Conservation (phyloP, 306 rosid species). For the Psophocarpus tetragonolobus region DNA sequence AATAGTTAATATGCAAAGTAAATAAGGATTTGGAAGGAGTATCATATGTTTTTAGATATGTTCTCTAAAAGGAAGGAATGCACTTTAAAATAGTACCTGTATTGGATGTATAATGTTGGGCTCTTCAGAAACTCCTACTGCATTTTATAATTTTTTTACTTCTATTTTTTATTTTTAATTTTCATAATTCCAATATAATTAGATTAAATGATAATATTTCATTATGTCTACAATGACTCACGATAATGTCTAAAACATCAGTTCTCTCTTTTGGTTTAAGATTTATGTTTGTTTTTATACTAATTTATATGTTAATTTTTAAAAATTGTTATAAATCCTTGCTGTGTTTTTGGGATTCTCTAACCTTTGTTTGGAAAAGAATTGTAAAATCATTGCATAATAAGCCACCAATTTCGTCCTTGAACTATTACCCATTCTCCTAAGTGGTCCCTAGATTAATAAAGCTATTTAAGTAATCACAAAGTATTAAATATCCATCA, state of each 20-base stretch:
- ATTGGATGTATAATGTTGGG: background rate
- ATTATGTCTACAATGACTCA: background rate
- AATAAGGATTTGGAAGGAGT: background rate
- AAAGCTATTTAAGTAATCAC: no score
- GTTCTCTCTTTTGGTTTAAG: background rate
- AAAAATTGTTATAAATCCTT: background rate
- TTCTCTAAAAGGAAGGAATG: background rate
- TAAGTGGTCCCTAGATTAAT: no score
- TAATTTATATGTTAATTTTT: background rate
- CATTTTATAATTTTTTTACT: background rate
- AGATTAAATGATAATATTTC: background rate
- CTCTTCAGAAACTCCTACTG: background rate
- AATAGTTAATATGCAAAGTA: constrained; percentile 1
- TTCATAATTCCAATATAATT: background rate
- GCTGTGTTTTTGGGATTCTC: background rate
- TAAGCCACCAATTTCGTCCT: background rate
- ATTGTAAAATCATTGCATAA: background rate
- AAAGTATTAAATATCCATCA: no score
- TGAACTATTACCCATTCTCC: no score
- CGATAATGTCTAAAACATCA: background rate
- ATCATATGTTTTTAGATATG: constrained; percentile 12
- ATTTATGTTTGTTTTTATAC: background rate
- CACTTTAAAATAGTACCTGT: background rate
- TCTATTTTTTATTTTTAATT: background rate
- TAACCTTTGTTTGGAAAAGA: background rate